Evolutionary conservation across 306 rosid genomes (phyloP).

Genomic region (Dalbergia cochinchinensis): DNA sequence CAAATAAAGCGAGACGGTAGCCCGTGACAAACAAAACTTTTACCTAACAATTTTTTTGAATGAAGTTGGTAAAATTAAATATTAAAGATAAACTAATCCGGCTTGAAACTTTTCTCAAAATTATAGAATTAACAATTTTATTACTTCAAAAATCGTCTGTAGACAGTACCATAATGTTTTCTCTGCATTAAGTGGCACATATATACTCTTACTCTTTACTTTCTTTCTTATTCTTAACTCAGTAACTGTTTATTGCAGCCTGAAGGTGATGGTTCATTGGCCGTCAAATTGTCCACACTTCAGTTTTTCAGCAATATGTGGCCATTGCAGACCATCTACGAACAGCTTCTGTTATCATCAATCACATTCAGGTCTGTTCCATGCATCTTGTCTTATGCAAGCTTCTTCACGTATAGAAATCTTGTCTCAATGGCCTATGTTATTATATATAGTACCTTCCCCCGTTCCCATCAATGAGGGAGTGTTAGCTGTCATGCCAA

Average conservation of each 20-base stretch:
- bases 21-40: too few species aligned
- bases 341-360: slow-evolving; percentile 66
- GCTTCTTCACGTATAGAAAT: background rate
- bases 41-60: too few species aligned
- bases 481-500: slow-evolving; percentile 38
- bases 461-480: background rate
- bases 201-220: background rate
- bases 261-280: slow-evolving; percentile 56
- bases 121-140: background rate
- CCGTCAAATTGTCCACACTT: slow-evolving; percentile 47
- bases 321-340: slow-evolving; percentile 66
- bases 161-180: background rate
- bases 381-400: slow-evolving; percentile 12
- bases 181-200: background rate
- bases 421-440: slow-evolving; percentile 12
- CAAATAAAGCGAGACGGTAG: too few species aligned
- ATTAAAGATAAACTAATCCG: too few species aligned
- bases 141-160: background rate
- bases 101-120: background rate
- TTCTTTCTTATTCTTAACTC: background rate
- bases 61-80: too few species aligned
- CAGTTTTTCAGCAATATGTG: slow-evolving; percentile 58
- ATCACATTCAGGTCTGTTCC: slow-evolving; percentile 59
- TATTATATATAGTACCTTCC: background rate
- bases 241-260: slow-evolving; percentile 45